Conservation (phyloP, 2,329 filamentous ascomycete genomes). For the Penicillium griseofulvum region DNA sequence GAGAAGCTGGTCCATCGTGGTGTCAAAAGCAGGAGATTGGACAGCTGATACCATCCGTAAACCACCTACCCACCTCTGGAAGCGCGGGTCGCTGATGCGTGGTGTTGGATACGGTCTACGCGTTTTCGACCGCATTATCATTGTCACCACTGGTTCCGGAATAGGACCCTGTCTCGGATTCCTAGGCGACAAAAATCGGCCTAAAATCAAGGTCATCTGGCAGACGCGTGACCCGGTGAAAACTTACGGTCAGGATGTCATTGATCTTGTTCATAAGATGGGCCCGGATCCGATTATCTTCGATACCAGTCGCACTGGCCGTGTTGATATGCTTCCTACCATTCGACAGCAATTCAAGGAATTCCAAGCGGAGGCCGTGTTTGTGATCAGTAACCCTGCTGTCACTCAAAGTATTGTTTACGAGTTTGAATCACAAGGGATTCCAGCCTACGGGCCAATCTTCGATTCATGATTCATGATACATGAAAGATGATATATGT, state of each 20-base stretch:
- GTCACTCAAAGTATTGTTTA: slow-evolving; percentile 68
- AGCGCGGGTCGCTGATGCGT: slow-evolving; percentile 64
- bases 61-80: slow-evolving; percentile 63
- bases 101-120: slow-evolving; percentile 66
- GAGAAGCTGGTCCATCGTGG: slow-evolving; percentile 39
- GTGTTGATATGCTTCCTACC: slow-evolving; percentile 61
- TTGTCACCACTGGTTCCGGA: slow-evolving; percentile 70
- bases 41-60: slow-evolving; percentile 61
- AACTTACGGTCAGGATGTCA: slow-evolving; percentile 61
- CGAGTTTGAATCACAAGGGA: slow-evolving; percentile 62
- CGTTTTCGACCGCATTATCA: slow-evolving; percentile 62
- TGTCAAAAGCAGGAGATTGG: slow-evolving; percentile 75
- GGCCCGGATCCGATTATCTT: slow-evolving; percentile 65
- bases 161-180: slow-evolving; percentile 67
- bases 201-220: slow-evolving; percentile 64
- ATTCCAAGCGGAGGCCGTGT: slow-evolving; percentile 62
- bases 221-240: slow-evolving; percentile 59
- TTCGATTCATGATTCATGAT: slow-evolving; percentile 58
- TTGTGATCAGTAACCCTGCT: slow-evolving; percentile 68
- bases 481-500: not conserved
- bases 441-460: slow-evolving; percentile 69
- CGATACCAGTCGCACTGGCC: slow-evolving; percentile 60
- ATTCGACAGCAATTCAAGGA: slow-evolving; percentile 52
- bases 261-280: slow-evolving; percentile 56
- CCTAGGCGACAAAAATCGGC: slow-evolving; percentile 48